Conservation (phyloP, 148 eudicot genomes). For the Suaeda aralocaspica region DNA sequence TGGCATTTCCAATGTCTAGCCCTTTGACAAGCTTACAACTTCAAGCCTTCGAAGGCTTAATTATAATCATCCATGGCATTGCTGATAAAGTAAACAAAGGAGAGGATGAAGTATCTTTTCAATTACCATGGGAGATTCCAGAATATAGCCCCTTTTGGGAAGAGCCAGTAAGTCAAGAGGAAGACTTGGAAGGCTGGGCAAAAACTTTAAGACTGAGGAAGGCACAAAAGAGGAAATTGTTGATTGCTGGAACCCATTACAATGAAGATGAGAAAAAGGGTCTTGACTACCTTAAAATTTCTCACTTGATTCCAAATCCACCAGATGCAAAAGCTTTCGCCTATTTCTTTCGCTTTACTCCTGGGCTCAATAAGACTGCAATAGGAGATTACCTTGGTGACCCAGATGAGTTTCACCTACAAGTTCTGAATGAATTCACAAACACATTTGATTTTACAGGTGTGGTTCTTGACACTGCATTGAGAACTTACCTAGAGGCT, state of each 20-base stretch:
- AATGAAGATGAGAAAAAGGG: conserved; percentile 88
- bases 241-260: conserved; percentile 76
- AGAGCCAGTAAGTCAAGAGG: conserved; percentile 40
- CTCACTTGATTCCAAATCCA: conserved; percentile 55
- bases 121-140: conserved; percentile 55
- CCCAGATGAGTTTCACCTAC: conserved; percentile 71
- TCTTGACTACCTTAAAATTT: conserved; percentile 61
- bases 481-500: conserved; percentile 65
- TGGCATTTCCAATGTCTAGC: conserved; percentile 59
- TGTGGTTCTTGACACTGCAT: conserved; percentile 67
- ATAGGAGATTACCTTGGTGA: conserved; percentile 90
- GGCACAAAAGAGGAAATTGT: conserved; percentile 63
- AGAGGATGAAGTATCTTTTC: conserved; percentile 38
- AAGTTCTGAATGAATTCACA: conserved; percentile 74
- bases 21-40: conserved; percentile 65
- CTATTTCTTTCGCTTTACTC: conserved; percentile 67
- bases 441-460: conserved; percentile 69
- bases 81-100: conserved; percentile 68
- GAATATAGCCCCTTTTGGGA: conserved; percentile 79
- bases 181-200: conserved; percentile 53
- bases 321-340: conserved; percentile 80
- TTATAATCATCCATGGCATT: conserved; percentile 58
- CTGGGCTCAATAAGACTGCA: conserved; percentile 63
- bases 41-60: conserved; percentile 88
- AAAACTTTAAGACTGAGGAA: conserved; percentile 49